Conservation (phyloP, 805 yeast species). For the Candida sonorensis region DNA sequence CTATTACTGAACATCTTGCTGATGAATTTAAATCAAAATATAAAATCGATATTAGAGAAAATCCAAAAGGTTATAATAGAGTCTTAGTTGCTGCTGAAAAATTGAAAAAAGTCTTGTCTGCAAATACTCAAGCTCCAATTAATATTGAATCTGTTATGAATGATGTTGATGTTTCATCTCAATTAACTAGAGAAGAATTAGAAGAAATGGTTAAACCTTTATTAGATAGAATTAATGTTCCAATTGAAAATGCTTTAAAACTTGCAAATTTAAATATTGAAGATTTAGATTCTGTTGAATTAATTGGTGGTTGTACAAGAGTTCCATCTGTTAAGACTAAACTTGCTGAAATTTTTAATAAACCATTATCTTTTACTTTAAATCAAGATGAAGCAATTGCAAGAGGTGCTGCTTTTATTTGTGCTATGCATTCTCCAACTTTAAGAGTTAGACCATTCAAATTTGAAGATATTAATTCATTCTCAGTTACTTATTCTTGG, state of each 20-base stretch:
- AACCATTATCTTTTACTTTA: constrained; percentile 84
- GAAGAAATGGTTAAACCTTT: constrained; percentile 85
- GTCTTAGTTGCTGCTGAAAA: constrained; percentile 87
- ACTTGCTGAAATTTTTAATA: constrained; percentile 74
- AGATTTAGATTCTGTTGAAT: constrained; percentile 86
- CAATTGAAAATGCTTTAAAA: constrained; percentile 75
- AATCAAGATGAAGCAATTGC: constrained; percentile 99
- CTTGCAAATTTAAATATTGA: constrained; percentile 67
- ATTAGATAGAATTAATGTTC: constrained; percentile 65
- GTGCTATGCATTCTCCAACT: constrained; percentile 99
- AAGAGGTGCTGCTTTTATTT: constrained; percentile 97
- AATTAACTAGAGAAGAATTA: constrained; percentile 83
- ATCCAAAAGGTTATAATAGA: constrained; percentile 94
- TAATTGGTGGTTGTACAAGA: constrained; percentile 98
- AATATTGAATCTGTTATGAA: constrained; percentile 95
- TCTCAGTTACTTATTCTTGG: constrained; percentile 94
- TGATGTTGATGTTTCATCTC: constrained; percentile 90
- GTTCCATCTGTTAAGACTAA: constrained; percentile 87
- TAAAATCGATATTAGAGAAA: constrained; percentile 85
- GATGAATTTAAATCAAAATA: constrained; percentile 85
- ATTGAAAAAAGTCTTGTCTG: constrained; percentile 93
- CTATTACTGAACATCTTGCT: constrained; percentile 92
- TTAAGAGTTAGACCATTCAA: constrained; percentile 98
- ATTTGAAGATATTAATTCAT: constrained; percentile 89
- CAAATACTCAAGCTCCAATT: constrained; percentile 91